phyloP scores from a whole-genome alignment of 129 eudicot genomes.

The Tagetes patula region DNA sequence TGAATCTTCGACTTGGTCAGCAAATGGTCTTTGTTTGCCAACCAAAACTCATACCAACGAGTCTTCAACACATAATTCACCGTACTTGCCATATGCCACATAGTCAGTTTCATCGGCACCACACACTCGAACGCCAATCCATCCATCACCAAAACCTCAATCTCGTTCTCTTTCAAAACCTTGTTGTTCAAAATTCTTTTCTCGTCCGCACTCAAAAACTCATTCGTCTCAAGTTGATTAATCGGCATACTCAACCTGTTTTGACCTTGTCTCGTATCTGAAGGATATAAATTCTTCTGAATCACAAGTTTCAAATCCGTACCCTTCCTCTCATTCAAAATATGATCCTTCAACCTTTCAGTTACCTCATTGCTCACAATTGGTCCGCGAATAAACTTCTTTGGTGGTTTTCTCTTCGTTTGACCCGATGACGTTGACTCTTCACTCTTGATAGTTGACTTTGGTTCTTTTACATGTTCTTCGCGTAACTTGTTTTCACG shows the following conservation, averaged over 20 bases:
- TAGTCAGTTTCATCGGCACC: background rate
- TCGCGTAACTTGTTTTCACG: too few relatives aligned
- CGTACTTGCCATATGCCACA: background rate
- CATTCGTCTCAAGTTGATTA: constrained; percentile 10
- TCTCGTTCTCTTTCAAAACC: background rate
- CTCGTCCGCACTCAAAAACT: constrained; percentile 20
- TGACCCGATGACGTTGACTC: too few relatives aligned
- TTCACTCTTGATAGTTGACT: too few relatives aligned
- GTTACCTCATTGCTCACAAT: constrained; percentile 1
- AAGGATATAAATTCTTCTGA: background rate
- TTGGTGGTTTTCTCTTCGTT: background rate
- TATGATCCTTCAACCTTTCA: background rate
- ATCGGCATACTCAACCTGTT: constrained; percentile 25
- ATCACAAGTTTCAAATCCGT: constrained; percentile 20
- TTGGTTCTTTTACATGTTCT: too few relatives aligned
- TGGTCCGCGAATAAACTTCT: background rate
- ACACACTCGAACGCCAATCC: constrained; percentile 20
- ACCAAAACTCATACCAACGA: constrained; percentile 15
- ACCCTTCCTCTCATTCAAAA: constrained; percentile 18
- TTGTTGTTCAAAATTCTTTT: background rate
- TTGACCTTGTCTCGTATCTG: constrained; percentile 1
- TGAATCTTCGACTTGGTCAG: background rate
- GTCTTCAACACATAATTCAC: constrained; percentile 18
- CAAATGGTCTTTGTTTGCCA: background rate
- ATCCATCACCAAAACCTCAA: constrained; percentile 1